Conservation (phyloP, 495 filamentous ascomycete species). For the Aspergillus leporis region DNA sequence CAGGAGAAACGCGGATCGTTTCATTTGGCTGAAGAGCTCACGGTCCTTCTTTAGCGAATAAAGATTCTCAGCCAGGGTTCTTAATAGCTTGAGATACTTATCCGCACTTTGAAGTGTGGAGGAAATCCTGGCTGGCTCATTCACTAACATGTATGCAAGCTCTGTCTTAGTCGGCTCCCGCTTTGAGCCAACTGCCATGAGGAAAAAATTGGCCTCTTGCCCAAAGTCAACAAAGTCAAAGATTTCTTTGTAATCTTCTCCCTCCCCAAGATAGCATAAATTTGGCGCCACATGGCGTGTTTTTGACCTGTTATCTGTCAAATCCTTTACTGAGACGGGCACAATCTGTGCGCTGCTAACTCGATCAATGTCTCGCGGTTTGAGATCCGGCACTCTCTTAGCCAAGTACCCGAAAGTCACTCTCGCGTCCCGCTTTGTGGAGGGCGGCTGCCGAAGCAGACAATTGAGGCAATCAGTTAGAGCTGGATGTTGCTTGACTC, state of each 20-base stretch:
- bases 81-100: conserved; percentile 80
- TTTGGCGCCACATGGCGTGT: conserved; percentile 59
- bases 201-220: conserved; percentile 79
- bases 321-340: conserved; percentile 55
- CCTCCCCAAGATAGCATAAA: conserved; percentile 75
- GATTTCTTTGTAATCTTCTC: conserved; percentile 77
- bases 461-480: conserved; percentile 70
- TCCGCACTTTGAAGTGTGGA: conserved; percentile 75
- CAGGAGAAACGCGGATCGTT: conserved; percentile 70
- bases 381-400: conserved; percentile 70
- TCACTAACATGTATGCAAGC: conserved; percentile 73
- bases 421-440: conserved; percentile 60
- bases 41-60: conserved; percentile 73
- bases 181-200: conserved; percentile 84
- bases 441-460: conserved; percentile 70
- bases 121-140: conserved; percentile 76
- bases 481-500: conserved; percentile 75
- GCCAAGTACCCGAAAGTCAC: conserved; percentile 80
- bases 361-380: conserved; percentile 54
- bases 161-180: conserved; percentile 84
- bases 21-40: conserved; percentile 73
- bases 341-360: conserved; percentile 68
- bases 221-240: conserved; percentile 98
- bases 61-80: conserved; percentile 71
- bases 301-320: conserved; percentile 30